Evolutionary conservation across 371 early-diverging fungal genomes (phyloP).

Genomic region (Mortierella polycephala): DNA sequence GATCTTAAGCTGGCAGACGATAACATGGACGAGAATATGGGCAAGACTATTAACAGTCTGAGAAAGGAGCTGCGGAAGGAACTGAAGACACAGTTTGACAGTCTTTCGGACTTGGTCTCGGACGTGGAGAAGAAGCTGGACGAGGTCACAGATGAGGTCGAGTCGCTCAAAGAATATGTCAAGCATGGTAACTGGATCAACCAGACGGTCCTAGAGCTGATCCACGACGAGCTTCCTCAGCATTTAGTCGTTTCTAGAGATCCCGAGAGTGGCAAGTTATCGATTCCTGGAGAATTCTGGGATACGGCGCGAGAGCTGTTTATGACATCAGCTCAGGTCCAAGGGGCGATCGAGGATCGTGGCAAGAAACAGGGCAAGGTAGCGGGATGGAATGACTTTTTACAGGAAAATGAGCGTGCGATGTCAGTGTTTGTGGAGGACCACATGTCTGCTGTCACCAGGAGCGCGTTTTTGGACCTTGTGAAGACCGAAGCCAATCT

Average conservation of each 20-base stretch:
- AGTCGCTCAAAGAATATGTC: slow-evolving; percentile 21
- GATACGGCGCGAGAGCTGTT: slow-evolving; percentile 37
- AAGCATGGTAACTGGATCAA: slow-evolving; percentile 42
- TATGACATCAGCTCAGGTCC: slow-evolving; percentile 27
- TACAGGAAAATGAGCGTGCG: slow-evolving; percentile 38
- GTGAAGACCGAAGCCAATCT: slow-evolving; percentile 35
- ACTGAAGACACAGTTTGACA: slow-evolving; percentile 16
- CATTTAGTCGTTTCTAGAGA: slow-evolving; percentile 38
- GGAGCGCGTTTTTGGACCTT: slow-evolving; percentile 23
- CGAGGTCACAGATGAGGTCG: slow-evolving; percentile 20
- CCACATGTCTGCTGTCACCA: slow-evolving; percentile 35
- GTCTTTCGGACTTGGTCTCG: slow-evolving; percentile 28
- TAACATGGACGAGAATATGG: neutral
- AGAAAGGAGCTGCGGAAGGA: slow-evolving; percentile 6
- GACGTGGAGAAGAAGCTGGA: slow-evolving; percentile 28
- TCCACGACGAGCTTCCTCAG: slow-evolving; percentile 36
- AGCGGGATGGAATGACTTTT: slow-evolving; percentile 31
- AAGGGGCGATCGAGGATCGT: slow-evolving; percentile 17
- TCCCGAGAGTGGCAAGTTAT: slow-evolving; percentile 19
- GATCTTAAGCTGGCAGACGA: slow-evolving; percentile 23
- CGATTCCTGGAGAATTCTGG: slow-evolving; percentile 43
- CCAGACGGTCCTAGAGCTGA: slow-evolving; percentile 31
- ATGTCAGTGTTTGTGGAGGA: slow-evolving; percentile 37
- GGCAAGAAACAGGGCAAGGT: slow-evolving; percentile 10
- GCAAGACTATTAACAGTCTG: slow-evolving; percentile 6